phyloP scores from a whole-genome alignment of 345 rosid genomes.

The Pseudoturritis turrita region DNA sequence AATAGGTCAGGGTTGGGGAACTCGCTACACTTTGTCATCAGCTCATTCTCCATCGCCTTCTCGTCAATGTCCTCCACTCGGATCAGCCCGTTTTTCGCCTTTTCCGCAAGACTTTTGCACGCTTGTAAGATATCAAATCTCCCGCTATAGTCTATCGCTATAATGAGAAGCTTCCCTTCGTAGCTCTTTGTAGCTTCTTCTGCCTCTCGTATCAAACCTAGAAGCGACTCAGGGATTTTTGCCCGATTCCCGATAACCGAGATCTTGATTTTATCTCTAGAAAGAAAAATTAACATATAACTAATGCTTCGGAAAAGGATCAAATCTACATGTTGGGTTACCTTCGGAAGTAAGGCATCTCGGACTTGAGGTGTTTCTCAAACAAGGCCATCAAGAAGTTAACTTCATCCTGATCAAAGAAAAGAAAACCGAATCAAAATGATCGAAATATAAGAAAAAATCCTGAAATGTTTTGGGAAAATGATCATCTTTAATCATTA shows the following conservation, averaged over 20 bases:
- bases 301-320: neutral
- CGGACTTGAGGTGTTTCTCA: slow-evolving; percentile 36
- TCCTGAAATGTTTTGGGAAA: neutral
- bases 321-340: slow-evolving; percentile 7
- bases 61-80: slow-evolving; percentile 53
- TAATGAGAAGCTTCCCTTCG: slow-evolving; percentile 45
- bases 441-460: neutral
- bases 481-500: neutral
- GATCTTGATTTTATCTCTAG: slow-evolving; percentile 51
- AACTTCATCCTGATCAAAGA: slow-evolving; percentile 51
- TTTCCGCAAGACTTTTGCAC: slow-evolving; percentile 52
- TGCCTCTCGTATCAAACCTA: slow-evolving; percentile 28
- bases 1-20: slow-evolving; percentile 63
- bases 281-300: neutral
- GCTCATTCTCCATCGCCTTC: slow-evolving; percentile 47
- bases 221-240: slow-evolving; percentile 43
- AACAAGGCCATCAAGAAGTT: slow-evolving; percentile 59
- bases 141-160: slow-evolving; percentile 76
- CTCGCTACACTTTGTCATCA: slow-evolving; percentile 57
- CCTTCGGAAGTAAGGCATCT: slow-evolving; percentile 44
- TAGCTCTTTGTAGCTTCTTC: slow-evolving; percentile 49
- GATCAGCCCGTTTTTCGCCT: slow-evolving; percentile 44
- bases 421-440: neutral
- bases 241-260: slow-evolving; percentile 58
- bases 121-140: slow-evolving; percentile 65